Percentiles rank a stretch among this genome's conserved stretches.
phyloP scores from a whole-genome alignment of 768 basidiomycete species.

The Lentinula edodes region DNA sequence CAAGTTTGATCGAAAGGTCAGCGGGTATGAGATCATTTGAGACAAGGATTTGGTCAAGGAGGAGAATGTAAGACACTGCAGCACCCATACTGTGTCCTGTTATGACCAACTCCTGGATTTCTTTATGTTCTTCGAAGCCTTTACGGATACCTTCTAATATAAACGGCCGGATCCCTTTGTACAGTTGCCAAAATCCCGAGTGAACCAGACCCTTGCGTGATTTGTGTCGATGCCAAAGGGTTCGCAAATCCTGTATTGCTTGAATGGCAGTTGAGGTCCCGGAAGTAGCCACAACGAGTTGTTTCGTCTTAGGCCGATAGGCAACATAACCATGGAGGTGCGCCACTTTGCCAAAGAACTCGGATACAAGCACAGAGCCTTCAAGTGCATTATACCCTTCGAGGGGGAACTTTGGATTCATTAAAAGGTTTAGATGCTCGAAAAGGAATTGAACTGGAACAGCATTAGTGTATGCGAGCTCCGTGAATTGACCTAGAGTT shows the following conservation, averaged over 20 bases:
- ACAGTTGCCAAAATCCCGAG: conserved; percentile 50
- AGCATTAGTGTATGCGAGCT: conserved; percentile 40
- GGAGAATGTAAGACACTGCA: conserved; percentile 44
- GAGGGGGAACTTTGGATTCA: conserved; percentile 41
- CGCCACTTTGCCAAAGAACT: conserved; percentile 36
- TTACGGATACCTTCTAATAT: conserved; percentile 31
- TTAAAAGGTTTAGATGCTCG: conserved; percentile 30
- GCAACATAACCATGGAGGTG: conserved; percentile 41
- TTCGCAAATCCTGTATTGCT: conserved; percentile 41
- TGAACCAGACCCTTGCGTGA: conserved; percentile 38
- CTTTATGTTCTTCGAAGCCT: conserved; percentile 29
- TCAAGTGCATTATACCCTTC: conserved; percentile 38
- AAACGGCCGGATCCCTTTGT: conserved; percentile 31
- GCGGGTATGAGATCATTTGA: conserved; percentile 18
- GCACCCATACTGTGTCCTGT: conserved; percentile 59
- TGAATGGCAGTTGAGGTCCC: conserved; percentile 41
- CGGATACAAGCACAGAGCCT: conserved; percentile 27
- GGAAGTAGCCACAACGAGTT: conserved; percentile 47
- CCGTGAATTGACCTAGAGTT: conserved; percentile 47
- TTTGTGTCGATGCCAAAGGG: conserved; percentile 32
- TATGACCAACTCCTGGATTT: conserved; percentile 35
- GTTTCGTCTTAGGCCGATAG: conserved; percentile 36
- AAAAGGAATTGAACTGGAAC: conserved; percentile 36
- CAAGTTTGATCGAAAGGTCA: conserved; percentile 32
- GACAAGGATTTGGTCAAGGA: conserved; percentile 36